These are phyloP conservation scores for Venturia oleaginea DNA, from an alignment of 2,329 filamentous ascomycete genomes.

Conservation along the genomic window DNA sequence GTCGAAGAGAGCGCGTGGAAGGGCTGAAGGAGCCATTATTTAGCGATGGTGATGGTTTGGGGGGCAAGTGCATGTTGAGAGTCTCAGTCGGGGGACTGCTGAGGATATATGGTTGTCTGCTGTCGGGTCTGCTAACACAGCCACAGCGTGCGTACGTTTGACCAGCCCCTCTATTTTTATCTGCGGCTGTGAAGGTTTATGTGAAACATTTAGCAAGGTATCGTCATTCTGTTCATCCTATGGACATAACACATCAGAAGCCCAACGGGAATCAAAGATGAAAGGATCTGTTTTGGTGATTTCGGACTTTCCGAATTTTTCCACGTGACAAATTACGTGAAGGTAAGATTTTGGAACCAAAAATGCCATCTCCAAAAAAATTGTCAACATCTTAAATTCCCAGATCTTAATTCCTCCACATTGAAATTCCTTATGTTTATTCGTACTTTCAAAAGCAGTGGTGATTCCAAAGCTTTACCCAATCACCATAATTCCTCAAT, in stretches of 20 bases:
- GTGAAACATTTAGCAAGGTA: background rate
- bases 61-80: background rate
- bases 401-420: background rate
- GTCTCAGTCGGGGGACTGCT: background rate
- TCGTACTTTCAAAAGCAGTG: background rate
- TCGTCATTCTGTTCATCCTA: background rate
- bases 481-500: background rate
- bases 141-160: background rate
- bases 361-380: too few species aligned
- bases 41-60: background rate
- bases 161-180: background rate
- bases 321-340: background rate
- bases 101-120: background rate
- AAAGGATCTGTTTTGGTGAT: too few species aligned
- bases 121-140: background rate
- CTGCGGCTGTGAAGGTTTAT: background rate
- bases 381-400: background rate
- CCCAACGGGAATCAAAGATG: background rate
- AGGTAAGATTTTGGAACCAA: too few species aligned
- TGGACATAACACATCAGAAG: background rate
- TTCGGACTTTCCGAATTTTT: background rate
- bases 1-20: conserved; percentile 1
- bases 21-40: background rate
- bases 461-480: background rate
- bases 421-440: background rate